Percentiles rank a stretch among this genome's conserved stretches.
phyloP scores from a whole-genome alignment of 176 grass and related monocot genomes.

The Aegilops umbellulata region DNA sequence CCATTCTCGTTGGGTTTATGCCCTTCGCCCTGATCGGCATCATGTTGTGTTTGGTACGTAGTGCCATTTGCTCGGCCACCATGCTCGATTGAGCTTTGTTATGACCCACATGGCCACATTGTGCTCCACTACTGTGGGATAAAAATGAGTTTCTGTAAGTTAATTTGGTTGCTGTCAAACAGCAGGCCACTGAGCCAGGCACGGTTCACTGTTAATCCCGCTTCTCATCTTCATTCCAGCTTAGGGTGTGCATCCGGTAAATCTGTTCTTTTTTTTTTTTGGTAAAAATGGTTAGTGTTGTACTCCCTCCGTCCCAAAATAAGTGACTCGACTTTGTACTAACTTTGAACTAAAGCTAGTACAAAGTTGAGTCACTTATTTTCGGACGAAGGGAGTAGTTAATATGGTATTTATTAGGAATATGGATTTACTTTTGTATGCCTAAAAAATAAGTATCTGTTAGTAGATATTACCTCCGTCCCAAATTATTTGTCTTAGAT shows the following conservation, averaged over 20 bases:
- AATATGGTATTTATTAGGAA: not conserved
- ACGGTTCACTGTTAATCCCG: not conserved
- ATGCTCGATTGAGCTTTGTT: not conserved
- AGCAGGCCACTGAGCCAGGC: not conserved
- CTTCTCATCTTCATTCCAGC: not conserved
- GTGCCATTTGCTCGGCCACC: not conserved
- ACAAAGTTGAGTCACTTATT: no score
- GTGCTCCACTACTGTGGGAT: not conserved
- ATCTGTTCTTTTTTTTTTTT: not conserved
- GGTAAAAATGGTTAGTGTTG: not conserved
- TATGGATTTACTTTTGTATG: not conserved
- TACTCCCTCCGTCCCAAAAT: not conserved
- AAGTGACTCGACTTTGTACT: no score
- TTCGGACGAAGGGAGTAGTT: no score
- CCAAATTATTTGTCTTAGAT: no score
- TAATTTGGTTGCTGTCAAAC: not conserved
- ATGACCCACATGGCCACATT: not conserved
- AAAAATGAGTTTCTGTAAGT: not conserved
- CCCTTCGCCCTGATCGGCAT: not conserved
- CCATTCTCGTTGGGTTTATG: not conserved
- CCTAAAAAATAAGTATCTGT: not conserved
- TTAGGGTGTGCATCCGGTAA: not conserved
- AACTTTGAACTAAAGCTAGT: no score
- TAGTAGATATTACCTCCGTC: not conserved
- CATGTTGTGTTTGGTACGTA: not conserved